A percentile compares a stretch with the other conserved stretches of the same genome.
phyloP scores from a whole-genome alignment of 306 rosid species.

The Sesbania bispinosa region DNA sequence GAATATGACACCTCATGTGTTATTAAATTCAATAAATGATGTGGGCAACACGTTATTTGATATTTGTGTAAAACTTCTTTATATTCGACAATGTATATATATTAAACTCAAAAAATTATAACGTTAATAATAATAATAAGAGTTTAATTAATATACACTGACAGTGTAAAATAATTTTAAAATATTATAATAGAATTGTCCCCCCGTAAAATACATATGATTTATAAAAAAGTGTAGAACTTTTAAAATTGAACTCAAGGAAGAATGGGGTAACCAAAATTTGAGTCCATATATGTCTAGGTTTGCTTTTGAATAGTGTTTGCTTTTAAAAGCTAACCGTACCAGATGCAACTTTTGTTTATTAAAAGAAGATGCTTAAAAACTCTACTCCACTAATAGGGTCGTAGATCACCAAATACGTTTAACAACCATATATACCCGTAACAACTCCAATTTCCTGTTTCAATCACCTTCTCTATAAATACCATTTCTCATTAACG shows the following conservation, averaged over 20 bases:
- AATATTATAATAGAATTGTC: no score
- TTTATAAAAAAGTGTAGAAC: no score
- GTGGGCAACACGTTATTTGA: no score
- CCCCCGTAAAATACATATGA: no score
- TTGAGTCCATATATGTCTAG: not conserved
- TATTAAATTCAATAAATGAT: no score
- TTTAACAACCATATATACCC: not conserved
- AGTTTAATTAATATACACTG: no score
- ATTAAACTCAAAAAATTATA: no score
- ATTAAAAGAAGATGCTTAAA: conserved; percentile 16
- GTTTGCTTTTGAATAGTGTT: not conserved
- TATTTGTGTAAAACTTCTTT: no score
- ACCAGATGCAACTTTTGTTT: conserved; percentile 21
- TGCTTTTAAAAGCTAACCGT: not conserved
- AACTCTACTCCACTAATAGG: conserved; percentile 26
- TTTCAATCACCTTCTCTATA: conserved; percentile 40
- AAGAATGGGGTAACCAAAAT: not conserved
- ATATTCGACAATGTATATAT: no score
- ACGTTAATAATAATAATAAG: no score
- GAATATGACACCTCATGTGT: no score
- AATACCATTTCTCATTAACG: conserved; percentile 15
- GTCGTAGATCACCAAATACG: conserved; percentile 19
- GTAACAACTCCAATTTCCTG: conserved; percentile 28
- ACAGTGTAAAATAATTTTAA: no score
- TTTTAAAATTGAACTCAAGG: not conserved